Conservation (phyloP, 2,329 filamentous ascomycete genomes). For the Emergomyces africanus region DNA sequence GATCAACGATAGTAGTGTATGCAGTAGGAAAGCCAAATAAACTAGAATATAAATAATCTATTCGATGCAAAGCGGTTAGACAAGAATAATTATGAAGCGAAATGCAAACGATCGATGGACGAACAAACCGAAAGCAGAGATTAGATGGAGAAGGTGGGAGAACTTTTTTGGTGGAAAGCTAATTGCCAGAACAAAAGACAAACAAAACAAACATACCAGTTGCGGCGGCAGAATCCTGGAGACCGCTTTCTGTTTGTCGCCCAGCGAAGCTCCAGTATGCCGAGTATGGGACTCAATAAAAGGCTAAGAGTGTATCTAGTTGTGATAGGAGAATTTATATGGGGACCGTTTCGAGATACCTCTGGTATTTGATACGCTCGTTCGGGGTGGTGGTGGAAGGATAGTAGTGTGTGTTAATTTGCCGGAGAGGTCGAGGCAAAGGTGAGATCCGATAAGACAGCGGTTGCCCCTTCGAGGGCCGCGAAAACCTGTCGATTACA, state of each 20-base stretch:
- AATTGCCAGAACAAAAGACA: neutral
- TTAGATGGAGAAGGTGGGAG: neutral
- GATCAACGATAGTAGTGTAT: neutral
- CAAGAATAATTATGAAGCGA: neutral
- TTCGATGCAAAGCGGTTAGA: neutral
- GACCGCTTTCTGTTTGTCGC: neutral
- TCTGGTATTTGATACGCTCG: neutral
- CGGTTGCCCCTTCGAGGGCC: no score
- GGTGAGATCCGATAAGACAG: neutral
- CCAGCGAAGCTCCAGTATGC: neutral
- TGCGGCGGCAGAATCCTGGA: neutral
- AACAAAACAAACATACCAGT: slow-evolving; percentile 2
- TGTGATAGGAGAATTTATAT: neutral
- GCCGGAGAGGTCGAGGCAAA: neutral
- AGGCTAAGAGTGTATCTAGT: neutral
- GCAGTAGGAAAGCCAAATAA: neutral
- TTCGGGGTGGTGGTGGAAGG: neutral
- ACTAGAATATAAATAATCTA: neutral
- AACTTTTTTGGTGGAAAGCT: neutral
- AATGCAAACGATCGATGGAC: neutral
- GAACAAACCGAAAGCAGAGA: neutral
- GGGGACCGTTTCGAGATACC: neutral
- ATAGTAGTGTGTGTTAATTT: no score
- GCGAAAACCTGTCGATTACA: no score
- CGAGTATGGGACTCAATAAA: neutral